Percentiles rank a stretch among this genome's conserved stretches.
phyloP scores from a whole-genome alignment of 176 grass and related monocot species.

The Eragrostis nindensis region DNA sequence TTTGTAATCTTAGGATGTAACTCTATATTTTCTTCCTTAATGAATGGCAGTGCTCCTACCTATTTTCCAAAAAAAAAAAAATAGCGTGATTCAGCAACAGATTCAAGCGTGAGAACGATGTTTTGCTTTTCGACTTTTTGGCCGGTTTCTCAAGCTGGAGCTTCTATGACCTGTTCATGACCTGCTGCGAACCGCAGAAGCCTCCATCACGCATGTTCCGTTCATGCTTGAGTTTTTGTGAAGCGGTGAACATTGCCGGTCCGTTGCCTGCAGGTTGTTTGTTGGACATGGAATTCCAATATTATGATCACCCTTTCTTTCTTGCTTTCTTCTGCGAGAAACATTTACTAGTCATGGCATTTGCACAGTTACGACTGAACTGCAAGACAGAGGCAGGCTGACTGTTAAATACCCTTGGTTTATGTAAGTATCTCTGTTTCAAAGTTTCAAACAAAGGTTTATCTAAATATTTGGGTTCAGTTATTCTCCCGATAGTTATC shows the following conservation, averaged over 20 bases:
- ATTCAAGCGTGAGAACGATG: not conserved
- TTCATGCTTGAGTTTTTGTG: not conserved
- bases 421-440: no score
- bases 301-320: not conserved
- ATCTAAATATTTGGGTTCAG: no score
- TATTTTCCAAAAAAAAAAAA: no score
- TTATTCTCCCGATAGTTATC: no score
- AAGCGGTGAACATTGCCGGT: not conserved
- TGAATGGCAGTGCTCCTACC: no score
- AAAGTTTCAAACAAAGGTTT: no score
- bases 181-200: not conserved
- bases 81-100: conserved; percentile 8
- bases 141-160: not conserved
- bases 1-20: no score
- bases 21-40: no score
- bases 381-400: no score
- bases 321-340: no score
- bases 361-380: not conserved
- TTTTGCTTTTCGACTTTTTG: not conserved
- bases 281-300: not conserved
- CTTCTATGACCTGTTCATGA: not conserved
- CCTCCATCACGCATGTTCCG: not conserved
- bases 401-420: no score
- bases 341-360: not conserved
- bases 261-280: not conserved